Base-by-base conservation (phyloP, 192 early-diverging fungal genomes). In the Mortierella hygrophila region DNA sequence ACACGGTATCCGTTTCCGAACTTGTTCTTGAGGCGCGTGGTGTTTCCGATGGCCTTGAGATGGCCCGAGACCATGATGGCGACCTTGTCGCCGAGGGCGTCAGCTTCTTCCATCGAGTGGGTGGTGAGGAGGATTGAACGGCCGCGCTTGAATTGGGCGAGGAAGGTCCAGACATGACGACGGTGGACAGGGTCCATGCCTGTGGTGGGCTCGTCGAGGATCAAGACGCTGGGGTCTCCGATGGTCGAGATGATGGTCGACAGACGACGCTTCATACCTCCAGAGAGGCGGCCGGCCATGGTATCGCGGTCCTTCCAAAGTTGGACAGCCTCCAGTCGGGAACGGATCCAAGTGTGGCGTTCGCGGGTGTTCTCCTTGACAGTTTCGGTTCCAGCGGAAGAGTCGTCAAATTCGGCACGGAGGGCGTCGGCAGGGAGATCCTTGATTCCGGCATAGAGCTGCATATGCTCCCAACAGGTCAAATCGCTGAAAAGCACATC, bases 161-260 rank as follows among this genome's bases (percentile, higher is more conserved):
- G 81, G 87, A 95, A 96, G 26, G 79, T 80, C 95, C 95, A 96
- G 8, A 96, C 94, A 78, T 94, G 90, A n/a, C 95, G 88, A 65
- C 95, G 91, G 89, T 96, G 95, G 75, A 96, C 90, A 11, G 95
- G 95, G 71, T 96, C 95, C 95, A 96, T 96, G 35, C 89, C 89
- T 6, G 88, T 90, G 0, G 88, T 90, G 37, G 94, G 93, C 79
- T 95, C 94, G 77, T 94, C 94, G 79, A 95, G 57, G 57, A 95
- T 88, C 79, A 86, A 70, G n/a, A 86, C 84, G 18, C 68, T 32
- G 4, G 94, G 94, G 73, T 95, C 93, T 42, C 94, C 93, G 78
- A 96, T 94, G n/a, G 94, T 94, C 46, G 95, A 91, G 80, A 96
- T 93, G 57, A 94, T 88, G 46, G 94, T 88, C 4, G 92, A 94